Evolutionary conservation across 306 rosid genomes (phyloP), one percentile per base, ranked within the genome.

Genomic region (Lupinus albus): DNA sequence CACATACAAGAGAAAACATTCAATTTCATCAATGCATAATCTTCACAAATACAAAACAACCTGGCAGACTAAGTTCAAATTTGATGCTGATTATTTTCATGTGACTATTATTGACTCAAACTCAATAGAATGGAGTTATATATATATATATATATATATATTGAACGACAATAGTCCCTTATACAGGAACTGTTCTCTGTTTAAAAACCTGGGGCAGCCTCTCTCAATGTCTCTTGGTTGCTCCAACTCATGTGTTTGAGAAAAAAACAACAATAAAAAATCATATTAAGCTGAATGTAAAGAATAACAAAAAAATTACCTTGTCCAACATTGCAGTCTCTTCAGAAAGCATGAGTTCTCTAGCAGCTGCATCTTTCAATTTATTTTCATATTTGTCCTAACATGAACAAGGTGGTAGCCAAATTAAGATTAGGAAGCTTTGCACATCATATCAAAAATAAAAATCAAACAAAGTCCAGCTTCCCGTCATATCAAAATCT

Each of bases 331-430:
- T 84, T 51, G 99, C 97, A 42, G 80, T 83, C 82, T 88, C 94
- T 86, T 93, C 97, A 68, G 99, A 97, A 57, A 51, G 96, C 96
- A 83, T 93, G 49, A 88, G 85, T 79, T 90, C 99, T 80, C 83
- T 86, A 45, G 83, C 93, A 11, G 83, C 93, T 61, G 99, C 97
- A 73, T 93, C 99, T 84, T 87, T 90, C 83, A 90, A 82, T 71
- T 81, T 80, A 60, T 79, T 88, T 72, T 93, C 97, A 79, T 85
- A 81, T 77, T 82, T 90, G 61, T 90, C 96, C 97, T 93, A 41
- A 42, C 32, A 61, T 39, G 36, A 38, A 56, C 35, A 70, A 67
- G 58, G 41, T 67, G 60, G 21, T 32, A 59, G 56, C 61, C 35
- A 51, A 8, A 58, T 17, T 56, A 71, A 47, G 53, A 60, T 71